Conservation (phyloP, 495 filamentous ascomycete species). For the Filosporella fistucella region DNA sequence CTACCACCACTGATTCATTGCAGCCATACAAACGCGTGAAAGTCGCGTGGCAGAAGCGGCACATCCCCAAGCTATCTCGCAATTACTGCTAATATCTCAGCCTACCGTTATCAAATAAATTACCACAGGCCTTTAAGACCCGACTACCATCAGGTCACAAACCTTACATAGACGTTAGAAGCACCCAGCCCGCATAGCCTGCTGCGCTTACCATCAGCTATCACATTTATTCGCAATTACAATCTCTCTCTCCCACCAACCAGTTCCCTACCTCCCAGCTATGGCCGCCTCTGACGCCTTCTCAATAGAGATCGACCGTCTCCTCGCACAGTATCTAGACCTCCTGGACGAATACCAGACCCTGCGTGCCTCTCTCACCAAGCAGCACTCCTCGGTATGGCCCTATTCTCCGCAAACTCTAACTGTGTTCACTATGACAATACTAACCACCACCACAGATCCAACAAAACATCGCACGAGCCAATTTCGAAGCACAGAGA, state of each 20-base stretch:
- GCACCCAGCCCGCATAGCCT: too few relatives aligned
- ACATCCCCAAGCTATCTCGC: too few relatives aligned
- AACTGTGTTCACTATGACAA: background rate
- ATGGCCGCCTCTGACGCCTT: slow-evolving; percentile 1
- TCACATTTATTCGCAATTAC: too few relatives aligned
- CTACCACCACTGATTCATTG: background rate
- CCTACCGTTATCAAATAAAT: too few relatives aligned
- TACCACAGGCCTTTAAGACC: too few relatives aligned
- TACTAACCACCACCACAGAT: slow-evolving; percentile 18
- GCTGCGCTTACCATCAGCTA: too few relatives aligned
- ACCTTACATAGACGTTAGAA: too few relatives aligned
- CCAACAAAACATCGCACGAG: slow-evolving; percentile 55
- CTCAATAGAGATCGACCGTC: slow-evolving; percentile 48
- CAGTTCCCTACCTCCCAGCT: background rate
- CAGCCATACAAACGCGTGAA: background rate
- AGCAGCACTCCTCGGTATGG: slow-evolving; percentile 51
- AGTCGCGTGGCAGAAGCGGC: too few relatives aligned
- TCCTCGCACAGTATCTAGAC: slow-evolving; percentile 64
- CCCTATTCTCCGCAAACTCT: background rate
- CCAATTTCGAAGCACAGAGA: slow-evolving; percentile 63
- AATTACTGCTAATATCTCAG: too few relatives aligned
- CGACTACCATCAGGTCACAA: too few relatives aligned
- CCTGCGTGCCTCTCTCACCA: slow-evolving; percentile 48
- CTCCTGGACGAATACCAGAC: slow-evolving; percentile 67
- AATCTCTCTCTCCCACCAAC: too few relatives aligned